Base-by-base conservation (phyloP, 768 basidiomycete species). In the Trametes maxima region DNA sequence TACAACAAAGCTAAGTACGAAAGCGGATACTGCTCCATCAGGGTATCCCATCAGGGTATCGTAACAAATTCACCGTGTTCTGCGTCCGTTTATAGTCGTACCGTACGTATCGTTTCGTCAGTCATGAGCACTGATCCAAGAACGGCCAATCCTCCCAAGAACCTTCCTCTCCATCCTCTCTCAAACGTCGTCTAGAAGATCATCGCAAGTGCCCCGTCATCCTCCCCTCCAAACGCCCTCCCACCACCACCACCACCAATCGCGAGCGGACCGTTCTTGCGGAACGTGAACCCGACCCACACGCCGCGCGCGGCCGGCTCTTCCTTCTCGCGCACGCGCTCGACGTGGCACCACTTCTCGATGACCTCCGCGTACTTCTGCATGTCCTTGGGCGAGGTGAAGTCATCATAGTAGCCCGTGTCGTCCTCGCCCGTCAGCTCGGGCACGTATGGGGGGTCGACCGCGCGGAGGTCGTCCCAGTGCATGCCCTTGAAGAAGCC, bases 331-430 rank as follows among this genome's bases (percentile, higher is more conserved):
- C 83, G 86, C 17, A 98, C 92, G 58, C 83, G 84, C 24, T 96
- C 96, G 24, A 99, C 95, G 71, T 98, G 95, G 69, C 77, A 80
- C 76, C 97, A 95, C 76, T 98, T 99, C 80, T 97, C 97, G 75
- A 91, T 86, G 7, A 99, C 97, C 74, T 99, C 96, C 12, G 95
- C 94, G 71, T 98, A 98, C 77, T 98, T 98, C 51, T 93, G 94
- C 95, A 98, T 98, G 71, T 98, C 96, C 60, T 95, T 92, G 5
- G 83, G 77, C 3, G 84, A 89, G 2, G 88, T 88, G 73, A 95
- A 95, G 72, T 94, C 93, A 67, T 95, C 93, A 75, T 94, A 95
- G 75, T 95, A 95, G 17, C 94, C 95, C 1, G 95, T 94, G 70
- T 99, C 97, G 59, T 92, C 82, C 69, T 98, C 97, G 10, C 89